Base-by-base conservation (phyloP, 2,329 filamentous ascomycete species). In the Beauveria scarabaeidicola region DNA sequence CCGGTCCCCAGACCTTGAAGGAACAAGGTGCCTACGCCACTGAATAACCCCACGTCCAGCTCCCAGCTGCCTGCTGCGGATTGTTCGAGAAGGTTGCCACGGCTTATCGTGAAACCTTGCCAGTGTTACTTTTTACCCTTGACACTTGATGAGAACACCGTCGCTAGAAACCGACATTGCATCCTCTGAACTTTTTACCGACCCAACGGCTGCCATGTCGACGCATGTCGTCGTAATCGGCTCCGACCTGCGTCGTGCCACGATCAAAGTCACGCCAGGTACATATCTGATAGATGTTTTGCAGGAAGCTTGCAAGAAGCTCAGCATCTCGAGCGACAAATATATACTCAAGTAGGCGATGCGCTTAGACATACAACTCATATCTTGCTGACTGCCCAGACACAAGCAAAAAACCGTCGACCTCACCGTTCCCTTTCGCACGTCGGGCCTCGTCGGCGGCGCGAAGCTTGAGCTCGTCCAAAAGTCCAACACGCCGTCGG, bases 381-480 rank as follows among this genome's bases (percentile, higher is more conserved):
- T n/a, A 13, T 40, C 13, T 8, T 41, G 3, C 52, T 23, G 17
- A n/a, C 38, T n/a, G n/a, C 53, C 21, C 60, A 91, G 89, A 68
- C 79, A 92, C 72, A 91, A 91, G 70, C 89, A 93, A 73, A 96
- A 93, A 69, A 80, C 84, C 38, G 78, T 99, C 61, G 91, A 97
- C 68, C 82, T 99, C 9, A 93, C 91, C 7, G 81, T 91, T 59
- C 88, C 90, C 46, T 90, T 92, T 70, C 87, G 93, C 52, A 84
- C 93, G 29, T 88, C 91, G 5, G 90, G 91, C 53, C 86, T 99
- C 6, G 80, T 82, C 13, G 83, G 90, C 41, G 94, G 94, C 63
- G 93, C 94, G 61, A 96, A 95, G 70, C 84, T 99, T 61, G 92
- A 97, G 70, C 88, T 99, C 53, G 88, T 97, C 23, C 86, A 90